Evolutionary conservation across 176 grass and related monocot genomes (phyloP), one percentile per base, ranked within the genome.

Genomic region (Raddia guianensis): DNA sequence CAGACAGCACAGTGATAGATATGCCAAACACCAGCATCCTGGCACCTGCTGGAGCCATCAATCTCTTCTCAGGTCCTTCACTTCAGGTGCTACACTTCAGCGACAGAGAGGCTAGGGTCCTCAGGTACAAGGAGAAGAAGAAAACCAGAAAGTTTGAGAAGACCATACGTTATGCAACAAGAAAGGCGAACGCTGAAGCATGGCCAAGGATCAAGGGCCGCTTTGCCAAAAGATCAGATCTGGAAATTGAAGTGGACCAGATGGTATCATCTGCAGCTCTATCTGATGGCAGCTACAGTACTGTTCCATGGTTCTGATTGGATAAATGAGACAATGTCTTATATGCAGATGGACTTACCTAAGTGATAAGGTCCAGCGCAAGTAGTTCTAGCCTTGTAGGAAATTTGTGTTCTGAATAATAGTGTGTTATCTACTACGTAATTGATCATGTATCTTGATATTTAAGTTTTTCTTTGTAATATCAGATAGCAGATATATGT

Each of bases 111-210:
- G 88, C 90, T 27, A 86, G 88, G 40, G 88, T 98, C 32, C 92
- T 89, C 19, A 87, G 90, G 67, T 94, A 98, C 83, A 89, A 63
- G 78, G 92, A 91, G 86, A 98, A 94, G 77, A 90, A 89, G 86
- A 98, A 89, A 88, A 81, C 51, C 2, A 86, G 95, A 43, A 94
- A 81, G 49, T 95, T 93, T 5, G 78, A 83, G 87, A 98, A 92
- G 88, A 94, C 78, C 5, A 89, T 94, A 75, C 85, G 95, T 18
- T 93, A 93, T 12, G 87, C 74, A 9, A 84, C 89, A 54, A 82
- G 89, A 57, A 91, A 91, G 68, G 85, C 54, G 3, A 86, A 94
- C 20, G 89, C 89, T 3, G 89, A 94, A 61, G 77, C 77, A 51
- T 73, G 86, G 8, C 92, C 92, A 32, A 80, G 92, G 83, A 64